phyloP scores from a whole-genome alignment of 1,284 basidiomycete species.

The Cutaneotrichosporon sp. region DNA sequence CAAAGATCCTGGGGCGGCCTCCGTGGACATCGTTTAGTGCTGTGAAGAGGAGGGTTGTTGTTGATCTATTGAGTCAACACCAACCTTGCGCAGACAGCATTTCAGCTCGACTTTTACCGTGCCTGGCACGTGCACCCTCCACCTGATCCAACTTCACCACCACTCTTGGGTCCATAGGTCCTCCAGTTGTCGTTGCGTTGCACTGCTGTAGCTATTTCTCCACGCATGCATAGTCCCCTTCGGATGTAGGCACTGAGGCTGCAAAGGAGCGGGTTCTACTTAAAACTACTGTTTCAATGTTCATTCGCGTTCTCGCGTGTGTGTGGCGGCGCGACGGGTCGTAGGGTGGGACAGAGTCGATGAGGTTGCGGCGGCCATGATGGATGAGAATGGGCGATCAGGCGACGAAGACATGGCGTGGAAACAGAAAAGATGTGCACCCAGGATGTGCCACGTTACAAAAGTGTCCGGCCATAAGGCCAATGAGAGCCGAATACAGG shows the following conservation, averaged over 20 bases:
- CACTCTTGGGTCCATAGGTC: no score
- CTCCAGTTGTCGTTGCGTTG: no score
- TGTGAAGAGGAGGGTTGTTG: neutral
- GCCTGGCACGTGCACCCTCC: neutral
- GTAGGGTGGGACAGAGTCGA: neutral
- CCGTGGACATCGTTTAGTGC: neutral
- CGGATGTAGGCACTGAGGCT: neutral
- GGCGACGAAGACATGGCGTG: constrained; percentile 2
- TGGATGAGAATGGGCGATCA: neutral
- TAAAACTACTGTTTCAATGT: constrained; percentile 1
- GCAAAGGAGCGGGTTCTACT: constrained; percentile 5
- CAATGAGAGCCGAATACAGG: constrained; percentile 2
- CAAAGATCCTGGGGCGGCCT: neutral
- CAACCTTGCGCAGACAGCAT: neutral
- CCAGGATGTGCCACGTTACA: constrained; percentile 9
- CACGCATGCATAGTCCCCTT: neutral
- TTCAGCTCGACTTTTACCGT: neutral
- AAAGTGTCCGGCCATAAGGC: constrained; percentile 1
- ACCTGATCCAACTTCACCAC: neutral
- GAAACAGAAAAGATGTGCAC: neutral
- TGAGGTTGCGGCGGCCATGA: neutral
- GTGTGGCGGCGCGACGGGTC: neutral
- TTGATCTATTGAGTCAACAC: neutral
- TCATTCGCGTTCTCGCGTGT: constrained; percentile 8
- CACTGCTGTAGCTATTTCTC: neutral